These are phyloP conservation scores for Tillandsia fasciculata DNA, from an alignment of 176 grass and related monocot genomes.

Conservation along the genomic window DNA sequence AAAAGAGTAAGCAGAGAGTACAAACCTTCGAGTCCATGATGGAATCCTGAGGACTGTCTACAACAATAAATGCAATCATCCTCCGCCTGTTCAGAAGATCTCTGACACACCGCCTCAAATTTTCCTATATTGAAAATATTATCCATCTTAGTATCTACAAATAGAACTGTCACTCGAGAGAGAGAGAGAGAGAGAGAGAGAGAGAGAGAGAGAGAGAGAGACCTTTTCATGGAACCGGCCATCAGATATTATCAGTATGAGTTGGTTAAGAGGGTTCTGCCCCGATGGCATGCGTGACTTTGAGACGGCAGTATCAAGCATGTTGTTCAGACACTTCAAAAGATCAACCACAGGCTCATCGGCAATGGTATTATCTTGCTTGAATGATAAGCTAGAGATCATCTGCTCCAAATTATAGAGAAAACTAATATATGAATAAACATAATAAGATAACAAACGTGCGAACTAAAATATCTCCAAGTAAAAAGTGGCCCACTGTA, in stretches of 20 bases:
- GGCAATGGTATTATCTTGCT: constrained; percentile 87
- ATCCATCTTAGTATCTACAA: neutral
- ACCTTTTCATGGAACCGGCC: constrained; percentile 92
- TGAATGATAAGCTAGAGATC: constrained; percentile 81
- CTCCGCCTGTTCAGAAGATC: constrained; percentile 68
- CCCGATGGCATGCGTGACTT: constrained; percentile 69
- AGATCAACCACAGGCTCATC: constrained; percentile 92
- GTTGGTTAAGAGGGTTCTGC: constrained; percentile 77
- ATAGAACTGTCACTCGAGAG: constrained; percentile 2
- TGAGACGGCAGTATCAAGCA: constrained; percentile 66
- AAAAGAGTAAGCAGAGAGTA: neutral
- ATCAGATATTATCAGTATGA: constrained; percentile 83
- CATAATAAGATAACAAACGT: constrained; percentile 5
- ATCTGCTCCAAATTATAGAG: constrained; percentile 35
- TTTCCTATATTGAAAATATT: constrained; percentile 35
- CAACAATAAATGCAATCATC: constrained; percentile 80
- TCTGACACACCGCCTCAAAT: constrained; percentile 63
- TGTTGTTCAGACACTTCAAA: constrained; percentile 60
- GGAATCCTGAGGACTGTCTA: constrained; percentile 73
- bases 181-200: constrained; percentile 7
- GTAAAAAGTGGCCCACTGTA: neutral
- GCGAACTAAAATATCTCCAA: neutral
- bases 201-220: neutral
- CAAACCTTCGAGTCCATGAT: constrained; percentile 57
- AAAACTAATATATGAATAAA: neutral